phyloP scores from a whole-genome alignment of 345 rosid genomes.

The Cardamine chenopodiifolia region DNA sequence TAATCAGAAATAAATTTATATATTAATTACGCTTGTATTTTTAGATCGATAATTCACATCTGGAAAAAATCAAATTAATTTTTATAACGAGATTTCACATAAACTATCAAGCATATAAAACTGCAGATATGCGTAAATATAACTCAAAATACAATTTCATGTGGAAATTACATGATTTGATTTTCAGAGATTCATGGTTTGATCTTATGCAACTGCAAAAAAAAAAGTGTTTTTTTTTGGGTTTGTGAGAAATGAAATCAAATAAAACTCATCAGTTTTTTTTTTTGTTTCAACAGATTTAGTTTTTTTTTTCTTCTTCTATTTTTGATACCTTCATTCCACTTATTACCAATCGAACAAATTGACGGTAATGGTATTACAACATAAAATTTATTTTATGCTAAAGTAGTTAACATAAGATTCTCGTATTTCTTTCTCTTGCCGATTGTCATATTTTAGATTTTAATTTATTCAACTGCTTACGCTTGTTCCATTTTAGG shows the following conservation, averaged over 20 bases:
- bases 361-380: neutral
- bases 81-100: neutral
- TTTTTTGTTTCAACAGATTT: no score
- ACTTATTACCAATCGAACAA: neutral
- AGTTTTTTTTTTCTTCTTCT: neutral
- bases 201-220: neutral
- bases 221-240: neutral
- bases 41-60: neutral
- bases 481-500: constrained; percentile 10
- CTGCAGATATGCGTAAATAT: neutral
- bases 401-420: neutral
- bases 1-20: neutral
- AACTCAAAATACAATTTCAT: neutral
- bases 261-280: neutral
- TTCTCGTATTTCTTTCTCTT: neutral
- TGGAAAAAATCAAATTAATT: neutral
- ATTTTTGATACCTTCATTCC: neutral
- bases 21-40: neutral
- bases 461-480: neutral
- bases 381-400: neutral
- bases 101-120: neutral
- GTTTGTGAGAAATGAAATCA: neutral
- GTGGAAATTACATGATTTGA: neutral
- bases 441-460: neutral
- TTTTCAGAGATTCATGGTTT: neutral